Conservation (phyloP, 805 yeast species). For the Yarrowia sp. region DNA sequence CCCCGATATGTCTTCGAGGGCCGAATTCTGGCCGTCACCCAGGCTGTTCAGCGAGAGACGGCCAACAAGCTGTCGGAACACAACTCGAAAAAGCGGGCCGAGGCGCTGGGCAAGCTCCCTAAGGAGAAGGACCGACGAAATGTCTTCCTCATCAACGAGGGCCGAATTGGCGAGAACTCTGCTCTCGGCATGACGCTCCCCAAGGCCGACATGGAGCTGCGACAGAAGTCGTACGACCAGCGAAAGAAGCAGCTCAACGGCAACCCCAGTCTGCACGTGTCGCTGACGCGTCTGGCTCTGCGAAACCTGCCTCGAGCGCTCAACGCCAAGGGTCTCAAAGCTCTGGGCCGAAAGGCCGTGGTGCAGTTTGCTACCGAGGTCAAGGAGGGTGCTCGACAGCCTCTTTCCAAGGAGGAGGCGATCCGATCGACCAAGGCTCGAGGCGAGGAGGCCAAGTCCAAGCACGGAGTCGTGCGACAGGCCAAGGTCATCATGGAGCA, state of each 20-base stretch:
- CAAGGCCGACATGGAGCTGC: constrained; percentile 72
- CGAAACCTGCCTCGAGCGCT: constrained; percentile 91
- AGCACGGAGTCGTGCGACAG: constrained; percentile 88
- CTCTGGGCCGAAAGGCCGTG: constrained; percentile 89
- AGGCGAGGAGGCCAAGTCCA: constrained; percentile 54
- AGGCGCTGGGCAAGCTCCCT: constrained; percentile 74
- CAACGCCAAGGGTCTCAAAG: constrained; percentile 84
- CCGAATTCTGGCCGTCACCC: constrained; percentile 75
- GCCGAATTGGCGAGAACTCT: constrained; percentile 79
- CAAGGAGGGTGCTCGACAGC: constrained; percentile 68
- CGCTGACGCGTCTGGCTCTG: constrained; percentile 92
- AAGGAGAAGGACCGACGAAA: constrained; percentile 81
- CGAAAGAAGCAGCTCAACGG: constrained; percentile 87
- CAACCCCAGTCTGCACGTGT: constrained; percentile 86
- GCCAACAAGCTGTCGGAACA: constrained; percentile 73
- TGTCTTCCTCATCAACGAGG: constrained; percentile 85
- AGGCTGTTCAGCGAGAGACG: constrained; percentile 82
- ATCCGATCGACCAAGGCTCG: constrained; percentile 62
- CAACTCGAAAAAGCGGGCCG: constrained; percentile 70
- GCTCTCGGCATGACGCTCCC: constrained; percentile 69
- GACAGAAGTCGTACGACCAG: constrained; percentile 82
- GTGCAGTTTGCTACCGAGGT: constrained; percentile 93
- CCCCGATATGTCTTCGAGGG: constrained; percentile 88
- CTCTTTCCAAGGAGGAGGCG: constrained; percentile 84
- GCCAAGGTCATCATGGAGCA: constrained; percentile 91